Evolutionary conservation across 495 filamentous ascomycete genomes (phyloP).

Genomic region (Penicillium bovifimosum): DNA sequence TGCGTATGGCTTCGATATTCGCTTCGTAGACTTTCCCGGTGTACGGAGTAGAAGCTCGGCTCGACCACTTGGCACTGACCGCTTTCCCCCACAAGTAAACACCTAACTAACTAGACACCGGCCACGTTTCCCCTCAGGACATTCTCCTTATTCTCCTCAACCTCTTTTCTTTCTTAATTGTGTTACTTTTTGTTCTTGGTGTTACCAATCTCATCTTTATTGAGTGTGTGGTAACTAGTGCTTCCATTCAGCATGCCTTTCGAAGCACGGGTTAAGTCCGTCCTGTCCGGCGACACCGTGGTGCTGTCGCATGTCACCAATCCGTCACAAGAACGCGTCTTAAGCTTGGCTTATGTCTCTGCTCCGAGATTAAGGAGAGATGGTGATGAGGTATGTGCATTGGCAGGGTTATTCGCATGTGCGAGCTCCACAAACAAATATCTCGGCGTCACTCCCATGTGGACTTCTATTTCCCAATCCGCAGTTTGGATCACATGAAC

Average conservation of each 20-base stretch:
- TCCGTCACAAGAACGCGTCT: constrained; percentile 66
- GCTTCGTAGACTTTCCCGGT: background rate
- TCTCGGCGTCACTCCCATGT: background rate
- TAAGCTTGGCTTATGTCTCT: constrained; percentile 87
- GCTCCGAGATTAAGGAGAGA: constrained; percentile 82
- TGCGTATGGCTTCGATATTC: background rate
- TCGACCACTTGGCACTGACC: constrained; percentile 21
- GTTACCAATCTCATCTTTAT: constrained; percentile 10
- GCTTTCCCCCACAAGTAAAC: constrained; percentile 26
- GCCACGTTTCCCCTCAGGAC: constrained; percentile 27
- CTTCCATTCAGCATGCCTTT: constrained; percentile 35
- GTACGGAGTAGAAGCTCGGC: background rate
- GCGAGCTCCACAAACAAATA: background rate
- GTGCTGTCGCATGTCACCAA: constrained; percentile 73
- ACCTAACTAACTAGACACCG: constrained; percentile 18
- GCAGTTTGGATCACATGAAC: background rate
- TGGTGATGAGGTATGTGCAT: constrained; percentile 68
- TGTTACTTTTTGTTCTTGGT: constrained; percentile 14
- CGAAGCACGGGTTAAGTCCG: constrained; percentile 85
- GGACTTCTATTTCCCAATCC: background rate
- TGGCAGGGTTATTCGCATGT: constrained; percentile 1
- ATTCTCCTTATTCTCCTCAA: constrained; percentile 11
- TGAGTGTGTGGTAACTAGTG: constrained; percentile 16
- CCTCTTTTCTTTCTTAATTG: constrained; percentile 14
- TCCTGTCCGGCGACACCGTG: constrained; percentile 87